Percentiles rank a stretch among this genome's conserved stretches.
Conservation (phyloP, 2,329 filamentous ascomycete genomes). For the Monilinia fructigena region DNA sequence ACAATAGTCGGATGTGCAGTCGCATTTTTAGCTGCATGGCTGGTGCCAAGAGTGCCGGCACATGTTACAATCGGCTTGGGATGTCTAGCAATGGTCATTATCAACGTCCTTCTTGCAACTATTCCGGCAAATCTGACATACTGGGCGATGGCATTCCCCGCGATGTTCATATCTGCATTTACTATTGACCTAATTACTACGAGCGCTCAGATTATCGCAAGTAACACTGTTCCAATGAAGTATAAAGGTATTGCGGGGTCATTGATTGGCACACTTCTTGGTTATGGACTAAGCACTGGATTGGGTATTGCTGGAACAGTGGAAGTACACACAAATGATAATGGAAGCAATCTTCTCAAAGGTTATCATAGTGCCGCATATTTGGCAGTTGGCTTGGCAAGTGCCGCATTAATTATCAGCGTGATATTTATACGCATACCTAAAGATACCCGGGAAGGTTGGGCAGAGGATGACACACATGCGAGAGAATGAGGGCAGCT, state of each 20-base stretch:
- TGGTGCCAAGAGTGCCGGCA: slow-evolving; percentile 48
- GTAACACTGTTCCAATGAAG: slow-evolving; percentile 48
- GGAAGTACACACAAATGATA: slow-evolving; percentile 34
- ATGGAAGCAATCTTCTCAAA: slow-evolving; percentile 32
- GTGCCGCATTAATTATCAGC: slow-evolving; percentile 41
- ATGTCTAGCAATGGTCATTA: slow-evolving; percentile 36
- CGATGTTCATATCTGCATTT: slow-evolving; percentile 41
- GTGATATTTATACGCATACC: slow-evolving; percentile 44
- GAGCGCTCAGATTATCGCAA: slow-evolving; percentile 53
- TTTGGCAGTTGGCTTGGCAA: slow-evolving; percentile 43
- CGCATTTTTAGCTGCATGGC: slow-evolving; percentile 45
- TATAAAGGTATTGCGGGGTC: slow-evolving; percentile 52
- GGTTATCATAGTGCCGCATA: slow-evolving; percentile 46
- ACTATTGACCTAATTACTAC: slow-evolving; percentile 52
- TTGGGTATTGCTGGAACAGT: slow-evolving; percentile 47
- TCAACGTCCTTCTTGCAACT: slow-evolving; percentile 45
- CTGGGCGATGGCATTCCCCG: slow-evolving; percentile 47
- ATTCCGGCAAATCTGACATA: slow-evolving; percentile 48
- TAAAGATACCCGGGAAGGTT: slow-evolving; percentile 44
- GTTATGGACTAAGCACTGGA: slow-evolving; percentile 46
- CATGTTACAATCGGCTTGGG: slow-evolving; percentile 49
- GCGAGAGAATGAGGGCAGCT: slow-evolving; percentile 7
- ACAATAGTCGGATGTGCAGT: slow-evolving; percentile 43
- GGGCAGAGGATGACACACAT: slow-evolving; percentile 31
- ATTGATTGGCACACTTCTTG: slow-evolving; percentile 46